phyloP scores from a whole-genome alignment of 768 basidiomycete genomes.

The Termitomyces sp. region DNA sequence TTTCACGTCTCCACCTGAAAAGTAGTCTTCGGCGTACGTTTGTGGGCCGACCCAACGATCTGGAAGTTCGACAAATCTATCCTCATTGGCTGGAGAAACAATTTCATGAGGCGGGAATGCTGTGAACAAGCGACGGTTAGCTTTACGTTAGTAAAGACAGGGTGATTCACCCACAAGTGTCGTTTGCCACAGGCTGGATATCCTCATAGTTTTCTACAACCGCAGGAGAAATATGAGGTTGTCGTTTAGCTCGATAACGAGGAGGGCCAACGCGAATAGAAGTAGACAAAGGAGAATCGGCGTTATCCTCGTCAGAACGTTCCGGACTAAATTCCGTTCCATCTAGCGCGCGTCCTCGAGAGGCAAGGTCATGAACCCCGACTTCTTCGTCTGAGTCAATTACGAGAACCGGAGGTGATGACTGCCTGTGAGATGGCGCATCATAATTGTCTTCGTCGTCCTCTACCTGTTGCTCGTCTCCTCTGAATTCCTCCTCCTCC shows the following conservation, averaged over 20 bases:
- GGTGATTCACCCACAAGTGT: constrained; percentile 21
- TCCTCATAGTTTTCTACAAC: constrained; percentile 8
- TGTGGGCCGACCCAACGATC: constrained; percentile 29
- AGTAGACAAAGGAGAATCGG: not conserved
- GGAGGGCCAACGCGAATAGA: not conserved
- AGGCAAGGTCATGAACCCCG: constrained; percentile 1
- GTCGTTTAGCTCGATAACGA: constrained; percentile 2
- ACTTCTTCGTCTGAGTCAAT: constrained; percentile 22
- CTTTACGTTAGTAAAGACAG: not conserved
- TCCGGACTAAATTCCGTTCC: constrained; percentile 9
- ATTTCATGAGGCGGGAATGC: constrained; percentile 16
- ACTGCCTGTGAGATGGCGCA: not conserved
- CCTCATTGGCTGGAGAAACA: constrained; percentile 9
- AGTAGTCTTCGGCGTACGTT: constrained; percentile 31
- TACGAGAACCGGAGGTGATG: constrained; percentile 15
- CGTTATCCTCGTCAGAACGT: constrained; percentile 10
- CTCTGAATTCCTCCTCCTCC: not conserved
- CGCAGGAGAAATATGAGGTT: not conserved
- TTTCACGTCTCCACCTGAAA: constrained; percentile 22
- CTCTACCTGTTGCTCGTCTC: not conserved
- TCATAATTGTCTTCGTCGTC: constrained; percentile 10
- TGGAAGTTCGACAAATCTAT: constrained; percentile 20
- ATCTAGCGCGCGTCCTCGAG: constrained; percentile 3
- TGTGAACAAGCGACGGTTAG: constrained; percentile 1
- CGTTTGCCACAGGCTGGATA: constrained; percentile 24